Percentiles rank a stretch among this genome's conserved stretches.
phyloP scores from a whole-genome alignment of 345 rosid species.

The Ceriops tagal region DNA sequence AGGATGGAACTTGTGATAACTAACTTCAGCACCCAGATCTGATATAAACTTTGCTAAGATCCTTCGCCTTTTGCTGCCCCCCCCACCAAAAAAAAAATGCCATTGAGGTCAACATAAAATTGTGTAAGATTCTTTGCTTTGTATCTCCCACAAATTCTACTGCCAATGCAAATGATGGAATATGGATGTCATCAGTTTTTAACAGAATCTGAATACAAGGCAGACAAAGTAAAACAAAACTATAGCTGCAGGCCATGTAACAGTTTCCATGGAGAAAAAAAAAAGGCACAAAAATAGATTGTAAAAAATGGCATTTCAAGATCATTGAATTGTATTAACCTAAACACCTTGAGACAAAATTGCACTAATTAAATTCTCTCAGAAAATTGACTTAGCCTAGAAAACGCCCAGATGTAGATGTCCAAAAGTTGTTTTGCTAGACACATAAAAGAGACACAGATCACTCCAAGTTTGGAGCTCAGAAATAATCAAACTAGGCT shows the following conservation, averaged over 20 bases:
- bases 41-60: slow-evolving; percentile 61
- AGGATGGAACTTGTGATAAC: slow-evolving; percentile 70
- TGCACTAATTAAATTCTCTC: background rate
- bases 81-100: background rate
- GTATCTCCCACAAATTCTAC: background rate
- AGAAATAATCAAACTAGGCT: background rate
- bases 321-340: background rate
- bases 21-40: slow-evolving; percentile 78
- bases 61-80: slow-evolving; percentile 53
- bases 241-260: too few species aligned
- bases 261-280: too few species aligned
- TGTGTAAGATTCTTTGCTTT: background rate
- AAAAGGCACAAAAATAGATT: too few species aligned
- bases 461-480: background rate
- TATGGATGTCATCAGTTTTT: background rate
- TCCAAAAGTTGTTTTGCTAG: background rate
- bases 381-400: background rate
- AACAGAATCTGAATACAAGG: slow-evolving; percentile 10
- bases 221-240: background rate
- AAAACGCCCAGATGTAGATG: background rate
- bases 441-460: background rate
- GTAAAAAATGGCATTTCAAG: too few species aligned
- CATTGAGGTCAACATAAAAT: slow-evolving; percentile 12
- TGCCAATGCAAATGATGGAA: background rate
- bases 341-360: background rate